phyloP scores from a whole-genome alignment of 148 eudicot genomes.

The Vaccinium darrowii region DNA sequence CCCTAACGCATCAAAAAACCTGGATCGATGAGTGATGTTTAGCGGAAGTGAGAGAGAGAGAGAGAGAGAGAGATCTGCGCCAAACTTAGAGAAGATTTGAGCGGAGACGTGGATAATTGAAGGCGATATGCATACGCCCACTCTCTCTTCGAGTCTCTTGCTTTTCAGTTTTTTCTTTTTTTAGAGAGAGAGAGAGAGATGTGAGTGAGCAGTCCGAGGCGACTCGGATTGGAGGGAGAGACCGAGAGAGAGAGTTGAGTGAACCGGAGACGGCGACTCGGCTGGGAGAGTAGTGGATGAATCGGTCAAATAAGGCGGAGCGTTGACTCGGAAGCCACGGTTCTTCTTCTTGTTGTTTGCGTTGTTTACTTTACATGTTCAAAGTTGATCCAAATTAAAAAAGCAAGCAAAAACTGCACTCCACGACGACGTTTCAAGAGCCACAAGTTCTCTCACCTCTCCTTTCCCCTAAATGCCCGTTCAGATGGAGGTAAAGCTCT shows the following conservation, averaged over 20 bases:
- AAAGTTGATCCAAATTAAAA: too few species aligned
- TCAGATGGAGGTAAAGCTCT: too few species aligned
- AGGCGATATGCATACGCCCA: background rate
- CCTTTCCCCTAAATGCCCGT: background rate
- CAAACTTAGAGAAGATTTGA: constrained; percentile 6
- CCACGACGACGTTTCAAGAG: background rate
- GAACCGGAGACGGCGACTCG: background rate
- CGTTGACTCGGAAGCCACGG: constrained; percentile 32
- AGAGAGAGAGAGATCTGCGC: constrained; percentile 1
- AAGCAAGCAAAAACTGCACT: background rate
- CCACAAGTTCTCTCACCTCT: background rate
- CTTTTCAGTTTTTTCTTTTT: background rate
- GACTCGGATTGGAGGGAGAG: background rate
- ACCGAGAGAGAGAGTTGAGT: background rate
- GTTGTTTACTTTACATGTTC: too few species aligned
- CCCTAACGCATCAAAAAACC: constrained; percentile 1
- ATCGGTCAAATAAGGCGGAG: constrained; percentile 56
- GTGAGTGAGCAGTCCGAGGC: background rate
- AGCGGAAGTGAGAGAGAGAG: background rate
- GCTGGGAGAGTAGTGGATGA: constrained; percentile 19
- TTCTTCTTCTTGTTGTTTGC: background rate
- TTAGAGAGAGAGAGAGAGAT: background rate
- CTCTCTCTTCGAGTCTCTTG: background rate
- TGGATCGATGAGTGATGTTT: background rate
- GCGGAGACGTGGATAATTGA: background rate